Evolutionary conservation across 768 basidiomycete genomes (phyloP).

Genomic region (Termitomyces sp.): DNA sequence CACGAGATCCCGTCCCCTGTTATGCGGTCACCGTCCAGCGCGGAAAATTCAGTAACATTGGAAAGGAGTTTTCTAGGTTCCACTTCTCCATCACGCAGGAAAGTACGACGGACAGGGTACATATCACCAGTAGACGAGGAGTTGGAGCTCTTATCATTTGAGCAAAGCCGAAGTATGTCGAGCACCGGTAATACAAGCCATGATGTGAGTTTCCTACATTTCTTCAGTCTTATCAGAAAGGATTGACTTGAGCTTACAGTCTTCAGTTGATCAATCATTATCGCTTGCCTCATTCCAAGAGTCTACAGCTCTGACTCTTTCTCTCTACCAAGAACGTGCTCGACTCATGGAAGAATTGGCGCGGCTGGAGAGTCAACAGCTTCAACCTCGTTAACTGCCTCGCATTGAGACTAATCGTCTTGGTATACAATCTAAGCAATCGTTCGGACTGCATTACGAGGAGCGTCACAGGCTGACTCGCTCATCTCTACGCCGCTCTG

Average conservation of each 20-base stretch:
- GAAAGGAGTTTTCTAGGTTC: background rate
- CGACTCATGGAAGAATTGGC: constrained; percentile 53
- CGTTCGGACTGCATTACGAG: too few species aligned
- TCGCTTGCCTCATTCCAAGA: constrained; percentile 12
- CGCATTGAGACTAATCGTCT: background rate
- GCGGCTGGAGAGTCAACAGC: constrained; percentile 24
- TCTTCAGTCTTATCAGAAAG: background rate
- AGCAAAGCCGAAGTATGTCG: constrained; percentile 25
- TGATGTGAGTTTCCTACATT: constrained; percentile 4
- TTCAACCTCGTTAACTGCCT: background rate
- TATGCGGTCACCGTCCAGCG: constrained; percentile 23
- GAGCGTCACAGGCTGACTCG: background rate
- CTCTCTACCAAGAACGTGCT: constrained; percentile 57
- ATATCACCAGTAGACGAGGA: constrained; percentile 53
- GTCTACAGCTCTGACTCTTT: constrained; percentile 38
- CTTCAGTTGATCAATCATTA: constrained; percentile 2
- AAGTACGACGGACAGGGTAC: constrained; percentile 48
- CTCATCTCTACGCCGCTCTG: background rate
- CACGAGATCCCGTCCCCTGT: constrained; percentile 46
- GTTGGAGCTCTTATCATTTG: constrained; percentile 48
- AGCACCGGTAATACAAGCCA: background rate
- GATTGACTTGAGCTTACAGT: background rate
- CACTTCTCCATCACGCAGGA: constrained; percentile 1
- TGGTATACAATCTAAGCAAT: background rate
- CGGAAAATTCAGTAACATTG: constrained; percentile 3